Percentiles rank a stretch among this genome's conserved stretches.
Evolutionary conservation across 2,329 filamentous ascomycete species (phyloP).

Genomic region (Cladosporium cucumerinum): DNA sequence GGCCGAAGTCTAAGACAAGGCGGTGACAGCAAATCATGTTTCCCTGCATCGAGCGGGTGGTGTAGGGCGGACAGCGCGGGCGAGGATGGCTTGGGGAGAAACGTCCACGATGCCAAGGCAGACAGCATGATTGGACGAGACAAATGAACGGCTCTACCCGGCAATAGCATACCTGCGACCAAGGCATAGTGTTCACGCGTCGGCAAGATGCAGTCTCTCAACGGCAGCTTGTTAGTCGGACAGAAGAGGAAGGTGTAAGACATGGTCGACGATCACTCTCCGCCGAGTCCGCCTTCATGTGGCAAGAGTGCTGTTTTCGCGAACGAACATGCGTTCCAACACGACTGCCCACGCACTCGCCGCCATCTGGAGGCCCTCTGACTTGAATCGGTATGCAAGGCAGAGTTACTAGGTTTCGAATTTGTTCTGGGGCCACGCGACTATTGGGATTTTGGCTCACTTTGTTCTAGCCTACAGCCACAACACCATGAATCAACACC

Average conservation of each 20-base stretch:
- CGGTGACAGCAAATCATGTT: background rate
- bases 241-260: conserved; percentile 4
- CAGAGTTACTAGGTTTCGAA: background rate
- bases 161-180: background rate
- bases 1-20: background rate
- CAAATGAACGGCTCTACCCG: background rate
- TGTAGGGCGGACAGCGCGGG: background rate
- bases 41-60: background rate
- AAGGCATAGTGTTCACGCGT: background rate
- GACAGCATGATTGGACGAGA: conserved; percentile 1
- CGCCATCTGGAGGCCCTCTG: no score
- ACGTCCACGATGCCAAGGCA: background rate
- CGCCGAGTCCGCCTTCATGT: background rate
- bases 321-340: background rate
- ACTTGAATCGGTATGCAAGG: background rate
- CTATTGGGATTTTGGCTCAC: background rate
- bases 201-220: background rate
- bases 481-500: background rate
- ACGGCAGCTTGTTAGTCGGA: background rate
- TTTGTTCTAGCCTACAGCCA: background rate
- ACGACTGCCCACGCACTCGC: background rate
- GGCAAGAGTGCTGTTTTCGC: background rate
- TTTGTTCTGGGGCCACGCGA: background rate
- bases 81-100: background rate
- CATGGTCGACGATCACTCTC: conserved; percentile 3